A percentile compares a stretch with the other conserved stretches of the same genome.
Evolutionary conservation across 805 yeast genomes (phyloP).

Genomic region (Metschnikowia gelsemii): DNA sequence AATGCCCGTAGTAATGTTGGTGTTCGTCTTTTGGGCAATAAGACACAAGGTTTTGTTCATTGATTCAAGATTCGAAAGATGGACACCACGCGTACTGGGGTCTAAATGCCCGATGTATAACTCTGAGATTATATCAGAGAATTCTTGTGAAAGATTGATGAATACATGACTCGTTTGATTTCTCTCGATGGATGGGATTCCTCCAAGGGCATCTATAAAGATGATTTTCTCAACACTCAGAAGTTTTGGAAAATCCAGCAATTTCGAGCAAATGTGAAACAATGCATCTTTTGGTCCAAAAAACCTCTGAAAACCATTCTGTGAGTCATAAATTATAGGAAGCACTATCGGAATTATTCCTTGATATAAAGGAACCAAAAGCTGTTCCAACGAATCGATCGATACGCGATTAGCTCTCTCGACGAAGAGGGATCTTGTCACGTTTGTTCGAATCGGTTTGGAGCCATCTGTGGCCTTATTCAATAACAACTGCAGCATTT

Average conservation of each 20-base stretch:
- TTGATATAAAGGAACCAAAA: constrained; percentile 43
- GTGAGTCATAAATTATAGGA: constrained; percentile 45
- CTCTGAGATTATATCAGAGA: constrained; percentile 61
- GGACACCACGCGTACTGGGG: constrained; percentile 49
- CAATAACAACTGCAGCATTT: constrained; percentile 26
- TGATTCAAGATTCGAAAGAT: constrained; percentile 62
- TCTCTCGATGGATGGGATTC: constrained; percentile 85
- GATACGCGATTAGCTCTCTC: constrained; percentile 12
- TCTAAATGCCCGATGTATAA: constrained; percentile 55
- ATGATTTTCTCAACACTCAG: constrained; percentile 78
- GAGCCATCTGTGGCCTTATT: constrained; percentile 22
- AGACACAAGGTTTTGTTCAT: constrained; percentile 56
- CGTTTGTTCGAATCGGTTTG: constrained; percentile 25
- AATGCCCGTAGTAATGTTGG: constrained; percentile 65
- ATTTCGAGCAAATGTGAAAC: constrained; percentile 24
- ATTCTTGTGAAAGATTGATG: constrained; percentile 82
- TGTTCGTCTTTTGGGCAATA: constrained; percentile 43
- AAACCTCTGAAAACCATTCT: constrained; percentile 27
- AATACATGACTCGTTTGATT: constrained; percentile 81
- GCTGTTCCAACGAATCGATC: constrained; percentile 29
- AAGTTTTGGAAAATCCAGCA: constrained; percentile 30
- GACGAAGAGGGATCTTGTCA: constrained; percentile 30
- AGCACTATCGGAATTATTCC: constrained; percentile 63
- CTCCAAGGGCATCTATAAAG: constrained; percentile 79
- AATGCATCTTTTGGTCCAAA: constrained; percentile 27